A percentile compares a stretch with the other conserved stretches of the same genome.
Conservation (phyloP, 495 filamentous ascomycete species). For the Penicillium odoratum region DNA sequence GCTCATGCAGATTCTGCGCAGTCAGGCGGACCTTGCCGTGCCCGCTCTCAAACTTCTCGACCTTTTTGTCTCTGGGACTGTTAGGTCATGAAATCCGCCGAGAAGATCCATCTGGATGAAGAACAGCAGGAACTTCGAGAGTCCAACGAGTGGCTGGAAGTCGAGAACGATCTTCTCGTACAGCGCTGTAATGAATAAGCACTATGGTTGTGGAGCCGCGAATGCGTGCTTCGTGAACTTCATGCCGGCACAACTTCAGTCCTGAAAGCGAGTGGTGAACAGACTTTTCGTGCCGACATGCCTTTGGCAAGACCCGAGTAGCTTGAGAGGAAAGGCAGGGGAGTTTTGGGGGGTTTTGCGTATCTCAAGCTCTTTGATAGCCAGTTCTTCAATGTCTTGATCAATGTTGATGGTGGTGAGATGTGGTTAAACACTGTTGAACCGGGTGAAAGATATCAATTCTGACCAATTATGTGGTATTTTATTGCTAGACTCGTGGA, state of each 20-base stretch:
- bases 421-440: background rate
- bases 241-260: background rate
- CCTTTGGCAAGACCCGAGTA: background rate
- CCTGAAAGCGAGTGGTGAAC: background rate
- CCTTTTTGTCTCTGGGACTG: constrained; percentile 1
- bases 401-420: background rate
- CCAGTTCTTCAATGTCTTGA: background rate
- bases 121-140: constrained; percentile 2
- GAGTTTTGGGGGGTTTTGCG: background rate
- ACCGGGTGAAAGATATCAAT: background rate
- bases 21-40: background rate
- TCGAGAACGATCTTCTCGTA: constrained; percentile 2
- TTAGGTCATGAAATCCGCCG: constrained; percentile 1
- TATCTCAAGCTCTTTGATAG: background rate
- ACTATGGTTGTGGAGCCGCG: constrained; percentile 1
- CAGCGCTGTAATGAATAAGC: constrained; percentile 7
- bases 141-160: constrained; percentile 1
- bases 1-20: background rate
- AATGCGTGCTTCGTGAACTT: background rate
- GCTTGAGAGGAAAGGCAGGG: too few relatives aligned
- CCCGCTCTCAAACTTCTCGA: background rate
- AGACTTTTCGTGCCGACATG: background rate
- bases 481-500: background rate
- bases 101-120: constrained; percentile 1
- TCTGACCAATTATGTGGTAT: background rate